Evolutionary conservation across 345 rosid genomes (phyloP).

Genomic region (Hibiscus mutabilis): DNA sequence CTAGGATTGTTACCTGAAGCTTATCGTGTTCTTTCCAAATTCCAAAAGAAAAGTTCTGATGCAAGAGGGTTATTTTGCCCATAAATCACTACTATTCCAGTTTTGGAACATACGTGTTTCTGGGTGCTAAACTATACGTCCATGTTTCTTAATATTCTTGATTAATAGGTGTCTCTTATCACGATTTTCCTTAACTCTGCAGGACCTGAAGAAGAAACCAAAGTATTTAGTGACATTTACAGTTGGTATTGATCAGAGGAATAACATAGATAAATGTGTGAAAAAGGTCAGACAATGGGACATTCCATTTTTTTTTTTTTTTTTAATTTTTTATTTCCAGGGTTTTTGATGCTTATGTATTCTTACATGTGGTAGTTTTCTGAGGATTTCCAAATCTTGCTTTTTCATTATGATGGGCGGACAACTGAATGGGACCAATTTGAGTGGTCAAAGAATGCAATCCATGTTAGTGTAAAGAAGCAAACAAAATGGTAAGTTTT

Average conservation of each 20-base stretch:
- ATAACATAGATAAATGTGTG: constrained; percentile 60
- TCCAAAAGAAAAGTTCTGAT: background rate
- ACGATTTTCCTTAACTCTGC: constrained; percentile 22
- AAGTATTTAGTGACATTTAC: constrained; percentile 80
- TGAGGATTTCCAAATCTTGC: constrained; percentile 78
- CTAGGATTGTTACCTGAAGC: background rate
- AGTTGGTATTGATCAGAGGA: constrained; percentile 70
- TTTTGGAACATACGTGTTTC: background rate
- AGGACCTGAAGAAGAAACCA: constrained; percentile 82
- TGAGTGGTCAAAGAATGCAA: constrained; percentile 82
- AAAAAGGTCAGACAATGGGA: constrained; percentile 49
- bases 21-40: background rate
- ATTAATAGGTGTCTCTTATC: background rate
- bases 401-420: constrained; percentile 90
- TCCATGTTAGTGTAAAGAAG: constrained; percentile 66
- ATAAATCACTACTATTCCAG: background rate
- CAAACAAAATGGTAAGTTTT: constrained; percentile 79
- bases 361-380: constrained; percentile 51
- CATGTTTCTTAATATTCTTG: background rate
- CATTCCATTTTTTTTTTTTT: background rate
- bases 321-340: constrained; percentile 7
- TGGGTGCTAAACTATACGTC: background rate
- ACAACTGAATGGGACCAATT: constrained; percentile 84
- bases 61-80: background rate
- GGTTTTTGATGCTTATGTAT: constrained; percentile 22